Base-by-base conservation (phyloP, 2,329 filamentous ascomycete genomes). In the Ceratocystis lukuohia region DNA sequence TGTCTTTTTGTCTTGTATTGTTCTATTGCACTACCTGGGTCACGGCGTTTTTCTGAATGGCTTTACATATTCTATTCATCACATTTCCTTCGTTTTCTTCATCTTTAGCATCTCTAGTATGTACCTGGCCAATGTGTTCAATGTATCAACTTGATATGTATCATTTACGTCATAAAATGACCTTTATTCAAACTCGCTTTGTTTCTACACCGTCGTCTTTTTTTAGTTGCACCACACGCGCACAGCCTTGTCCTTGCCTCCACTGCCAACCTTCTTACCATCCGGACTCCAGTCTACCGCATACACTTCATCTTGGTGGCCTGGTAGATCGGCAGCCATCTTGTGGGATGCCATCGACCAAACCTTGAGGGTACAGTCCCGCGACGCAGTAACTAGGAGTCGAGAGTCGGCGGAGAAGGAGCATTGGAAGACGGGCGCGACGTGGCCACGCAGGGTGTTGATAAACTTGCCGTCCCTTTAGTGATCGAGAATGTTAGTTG, bases 211-310 rank as follows among this genome's bases (percentile, higher is more conserved):
- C 56, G 5, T 10, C 20, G 15, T 59, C 72, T 7, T n/a, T 45
- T 28, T 62, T 72, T 77, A 88, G 73, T 86, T 84, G 70, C 83
- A 79, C 85, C 85, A 88, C 53, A 87, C 75, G 70, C 84, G 78
- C 22, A 88, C 84, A 1, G 84, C 84, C 75, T 96, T 96, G 75
- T 99, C 94, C 74, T 93, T 93, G 8, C 94, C 94, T 65, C 92
- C 94, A 74, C 91, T 96, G 20, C 87, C 91, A 17, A 97, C 92
- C 71, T 87, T 86, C 71, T 90, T 84, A 7, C 94, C 94, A 74
- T 96, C 92, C 0, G 91, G 88, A 71, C 89, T 92, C 94, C 93
- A 97, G 74, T 97, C 93, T 12, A 96, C 86, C 0, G 92, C 91
- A 75, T 92, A 96, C 0, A 96, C 92, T 74, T 96, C 90, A 72